Base-by-base conservation (phyloP, 345 rosid genomes). In the Draba incana region DNA sequence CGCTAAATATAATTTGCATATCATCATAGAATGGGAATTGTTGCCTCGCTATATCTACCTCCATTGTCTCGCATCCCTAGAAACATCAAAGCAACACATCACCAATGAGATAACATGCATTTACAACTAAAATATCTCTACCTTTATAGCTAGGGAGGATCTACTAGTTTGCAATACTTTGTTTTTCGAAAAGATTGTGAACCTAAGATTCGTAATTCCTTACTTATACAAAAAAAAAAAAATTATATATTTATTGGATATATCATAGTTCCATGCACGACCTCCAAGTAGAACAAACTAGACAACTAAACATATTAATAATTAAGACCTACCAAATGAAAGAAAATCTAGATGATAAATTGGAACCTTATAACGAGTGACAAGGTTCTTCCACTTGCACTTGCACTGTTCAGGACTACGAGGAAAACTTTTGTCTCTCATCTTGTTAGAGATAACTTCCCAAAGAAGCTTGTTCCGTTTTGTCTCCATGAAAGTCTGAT, bases 371-470 rank as follows among this genome's bases (percentile, higher is more conserved):
- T 86, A 91, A 59, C 99, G 92, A 41, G 99, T 94, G 55, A 91
- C 91, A 43, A 94, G 96, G 76, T 94, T 94, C 66, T 94, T 94
- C 99, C 99, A 94, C 82, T 94, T 94, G 87, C 97, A 94, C 83
- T 91, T 94, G 91, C 99, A 94, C 97, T 94, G 99, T 57, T 91
- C 99, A 43, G 96, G 76, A 77, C 96, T 94, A 23, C 99, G 99
- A 81, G 76, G 77, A 53, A 71, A 91, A 52, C 92, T 95, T 72
- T 81, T 84, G 54, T 87, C 96, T 75, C 81, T 89, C 96, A 94
- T 86, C 78, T 75, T 82, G 8, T 77, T 78, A 39, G 97, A 79
- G 66, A 88, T 78, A 47, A 90, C 86, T 71, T 87, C 96, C 99
- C 99, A 94, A 5, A 94, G 82, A 55, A 82, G 81, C 81, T 94